phyloP scores from a whole-genome alignment of 2,329 filamentous ascomycete genomes.

The Penicillium sp. region DNA sequence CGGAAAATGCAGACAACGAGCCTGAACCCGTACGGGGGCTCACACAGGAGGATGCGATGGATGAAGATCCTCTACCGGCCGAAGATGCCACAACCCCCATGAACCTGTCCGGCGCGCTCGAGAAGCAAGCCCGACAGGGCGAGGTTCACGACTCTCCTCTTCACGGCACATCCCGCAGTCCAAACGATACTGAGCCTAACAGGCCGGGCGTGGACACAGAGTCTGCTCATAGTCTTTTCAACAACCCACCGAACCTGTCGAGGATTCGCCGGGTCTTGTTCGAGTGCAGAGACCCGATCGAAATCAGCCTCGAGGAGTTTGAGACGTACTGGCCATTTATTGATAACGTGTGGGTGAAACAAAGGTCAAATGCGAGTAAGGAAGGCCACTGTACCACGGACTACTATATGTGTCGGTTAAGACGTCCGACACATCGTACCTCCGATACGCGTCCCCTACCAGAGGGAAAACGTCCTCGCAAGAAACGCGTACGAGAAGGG shows the following conservation, averaged over 20 bases:
- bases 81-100: constrained; percentile 10
- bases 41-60: constrained; percentile 4
- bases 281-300: constrained; percentile 44
- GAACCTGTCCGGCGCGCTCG: constrained; percentile 19
- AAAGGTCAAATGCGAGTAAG: constrained; percentile 40
- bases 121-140: constrained; percentile 15
- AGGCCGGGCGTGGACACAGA: constrained; percentile 1
- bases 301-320: constrained; percentile 44
- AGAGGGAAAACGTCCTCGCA: constrained; percentile 44
- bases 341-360: constrained; percentile 49
- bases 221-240: constrained; percentile 31
- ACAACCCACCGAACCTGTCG: constrained; percentile 42
- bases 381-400: constrained; percentile 42
- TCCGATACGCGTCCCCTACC: constrained; percentile 40
- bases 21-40: neutral
- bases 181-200: neutral
- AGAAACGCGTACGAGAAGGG: constrained; percentile 43
- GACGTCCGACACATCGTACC: constrained; percentile 37
- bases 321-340: constrained; percentile 47
- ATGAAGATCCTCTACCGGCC: constrained; percentile 6
- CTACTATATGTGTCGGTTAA: constrained; percentile 46
- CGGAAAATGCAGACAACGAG: constrained; percentile 3
- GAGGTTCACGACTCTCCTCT: constrained; percentile 2
- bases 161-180: neutral
- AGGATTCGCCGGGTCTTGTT: constrained; percentile 43